Evolutionary conservation across 345 rosid species (phyloP).

Genomic region (Schrenkiella parvula): DNA sequence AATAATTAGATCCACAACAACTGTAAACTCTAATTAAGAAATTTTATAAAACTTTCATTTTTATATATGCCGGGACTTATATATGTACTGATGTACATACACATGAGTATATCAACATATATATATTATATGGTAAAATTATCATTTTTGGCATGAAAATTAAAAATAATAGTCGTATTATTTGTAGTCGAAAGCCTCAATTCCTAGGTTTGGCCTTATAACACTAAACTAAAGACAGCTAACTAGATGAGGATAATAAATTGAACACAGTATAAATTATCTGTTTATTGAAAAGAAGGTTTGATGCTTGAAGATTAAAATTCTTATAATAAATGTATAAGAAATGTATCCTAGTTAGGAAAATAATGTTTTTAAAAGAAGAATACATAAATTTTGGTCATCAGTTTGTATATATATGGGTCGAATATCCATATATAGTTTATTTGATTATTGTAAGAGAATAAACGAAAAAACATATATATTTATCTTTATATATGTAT

Average conservation of each 20-base stretch:
- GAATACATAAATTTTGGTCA: not conserved
- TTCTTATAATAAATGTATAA: not conserved
- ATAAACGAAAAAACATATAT: not conserved
- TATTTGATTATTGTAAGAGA: not conserved
- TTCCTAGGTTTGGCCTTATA: conserved; percentile 13
- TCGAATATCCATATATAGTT: not conserved
- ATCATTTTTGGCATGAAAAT: not conserved
- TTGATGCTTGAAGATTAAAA: conserved; percentile 15
- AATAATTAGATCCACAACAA: conserved; percentile 29
- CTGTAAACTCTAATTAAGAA: conserved; percentile 9
- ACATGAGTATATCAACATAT: not conserved
- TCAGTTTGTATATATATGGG: not conserved
- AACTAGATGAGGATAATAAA: not conserved
- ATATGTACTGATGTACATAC: not conserved
- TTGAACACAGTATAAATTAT: not conserved
- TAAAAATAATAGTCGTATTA: not conserved
- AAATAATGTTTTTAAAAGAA: not conserved
- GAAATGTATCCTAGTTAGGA: not conserved
- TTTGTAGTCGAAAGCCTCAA: conserved; percentile 15
- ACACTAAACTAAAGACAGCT: conserved; percentile 3
- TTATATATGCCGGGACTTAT: not conserved
- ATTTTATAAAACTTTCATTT: not conserved
- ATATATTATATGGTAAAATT: not conserved
- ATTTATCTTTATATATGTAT: no score
- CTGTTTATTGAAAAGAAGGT: not conserved